Evolutionary conservation across 2,329 filamentous ascomycete genomes (phyloP), one percentile per base, ranked within the genome.

Genomic region (Sarocladium kiliense): DNA sequence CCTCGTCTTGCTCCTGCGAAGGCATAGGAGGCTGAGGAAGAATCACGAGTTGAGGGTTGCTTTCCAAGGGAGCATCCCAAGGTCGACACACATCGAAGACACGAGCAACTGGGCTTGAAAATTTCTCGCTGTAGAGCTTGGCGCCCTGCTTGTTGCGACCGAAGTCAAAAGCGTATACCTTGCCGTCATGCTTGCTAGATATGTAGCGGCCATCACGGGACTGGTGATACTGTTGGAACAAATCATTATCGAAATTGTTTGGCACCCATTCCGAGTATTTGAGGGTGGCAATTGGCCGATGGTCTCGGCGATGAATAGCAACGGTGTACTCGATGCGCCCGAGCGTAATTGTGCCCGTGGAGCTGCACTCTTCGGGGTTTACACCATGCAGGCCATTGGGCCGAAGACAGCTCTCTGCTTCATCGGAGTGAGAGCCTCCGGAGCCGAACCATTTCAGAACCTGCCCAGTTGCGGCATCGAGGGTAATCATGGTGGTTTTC

Each of bases 261-360:
- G 92, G 89, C 0, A 85, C 86, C 94, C 94, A 99, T 69, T 99
- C 94, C 11, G 91, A 88, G 66, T 95, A 99, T 61, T 85, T 92
- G 62, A 99, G 82, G 0, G 90, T 96, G 64, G 91, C 96, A 59
- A 99, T 87, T 7, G 84, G 82, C 57, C 87, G 82, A 1, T 87
- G 86, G 61, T 88, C 82, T 44, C 80, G 82, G 58, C 89, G 86
- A 60, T 91, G 87, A 44, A 99, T 95, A 55, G 81, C 85, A 58
- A 99, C 87, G 5, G 84, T 93, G 71, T 99, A 99, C 68, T 97
- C 91, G 37, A 90, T 91, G 53, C 90, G 84, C 26, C 91, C 91
- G 1, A 97, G 78, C 0, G 89, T 91, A 58, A 96, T 82, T 32
- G 88, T 94, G 30, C 91, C 89, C 42, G 82, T 85, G 10, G 88